phyloP scores from a whole-genome alignment of 495 filamentous ascomycete species.

The Penicillium desertorum region DNA sequence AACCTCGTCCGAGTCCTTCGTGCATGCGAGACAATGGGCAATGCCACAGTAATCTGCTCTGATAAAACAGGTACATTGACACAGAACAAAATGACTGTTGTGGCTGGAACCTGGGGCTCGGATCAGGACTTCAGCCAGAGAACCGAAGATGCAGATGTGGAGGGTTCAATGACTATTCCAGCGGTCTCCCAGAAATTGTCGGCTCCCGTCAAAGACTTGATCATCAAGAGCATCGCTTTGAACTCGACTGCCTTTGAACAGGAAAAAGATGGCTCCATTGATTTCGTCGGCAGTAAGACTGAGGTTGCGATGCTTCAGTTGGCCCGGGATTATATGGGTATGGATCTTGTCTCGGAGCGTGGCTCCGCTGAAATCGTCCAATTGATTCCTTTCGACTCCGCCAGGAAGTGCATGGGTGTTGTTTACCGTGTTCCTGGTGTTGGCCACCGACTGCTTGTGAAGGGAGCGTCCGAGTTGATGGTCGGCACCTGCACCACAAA shows the following conservation, averaged over 20 bases:
- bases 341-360: constrained; percentile 61
- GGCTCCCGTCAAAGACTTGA: constrained; percentile 43
- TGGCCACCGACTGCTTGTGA: constrained; percentile 63
- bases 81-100: constrained; percentile 70
- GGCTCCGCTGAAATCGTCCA: constrained; percentile 59
- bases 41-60: constrained; percentile 67
- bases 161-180: constrained; percentile 22
- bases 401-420: constrained; percentile 67
- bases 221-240: constrained; percentile 60
- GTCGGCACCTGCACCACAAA: constrained; percentile 49
- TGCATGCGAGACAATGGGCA: constrained; percentile 72
- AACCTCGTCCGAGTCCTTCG: constrained; percentile 65
- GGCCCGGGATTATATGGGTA: constrained; percentile 60
- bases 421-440: constrained; percentile 56
- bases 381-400: constrained; percentile 67
- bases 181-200: constrained; percentile 43
- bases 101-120: constrained; percentile 60
- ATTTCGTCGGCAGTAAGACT: constrained; percentile 70
- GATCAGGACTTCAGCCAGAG: constrained; percentile 50
- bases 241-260: constrained; percentile 70
- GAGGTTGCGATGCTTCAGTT: constrained; percentile 67
- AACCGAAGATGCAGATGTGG: constrained; percentile 24
- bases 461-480: constrained; percentile 69
- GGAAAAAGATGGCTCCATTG: constrained; percentile 52
- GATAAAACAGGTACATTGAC: constrained; percentile 73